Percentiles rank a stretch among this genome's conserved stretches.
phyloP scores from a whole-genome alignment of 139 green algal species.

The Chlorella sp. region DNA sequence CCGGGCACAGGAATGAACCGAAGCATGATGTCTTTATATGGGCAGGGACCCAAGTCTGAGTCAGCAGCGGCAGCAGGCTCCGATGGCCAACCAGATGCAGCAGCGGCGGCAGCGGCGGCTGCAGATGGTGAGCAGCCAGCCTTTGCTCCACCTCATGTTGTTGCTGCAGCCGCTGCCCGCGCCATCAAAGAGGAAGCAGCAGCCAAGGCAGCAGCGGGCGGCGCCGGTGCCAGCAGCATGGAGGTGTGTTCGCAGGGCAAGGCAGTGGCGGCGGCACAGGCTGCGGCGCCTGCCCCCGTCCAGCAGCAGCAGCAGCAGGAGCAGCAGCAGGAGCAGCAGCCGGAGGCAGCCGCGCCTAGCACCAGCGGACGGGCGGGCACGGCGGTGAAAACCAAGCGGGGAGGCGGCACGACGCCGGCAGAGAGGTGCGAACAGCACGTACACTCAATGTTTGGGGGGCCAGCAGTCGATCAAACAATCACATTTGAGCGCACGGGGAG shows the following conservation, averaged over 20 bases:
- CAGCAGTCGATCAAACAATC: no score
- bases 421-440: background rate
- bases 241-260: conserved; percentile 9
- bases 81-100: no score
- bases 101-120: background rate
- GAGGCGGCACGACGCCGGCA: conserved; percentile 19
- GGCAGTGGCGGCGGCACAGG: conserved; percentile 13
- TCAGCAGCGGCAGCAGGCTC: background rate
- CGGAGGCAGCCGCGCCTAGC: conserved; percentile 23
- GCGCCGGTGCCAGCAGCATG: conserved; percentile 12
- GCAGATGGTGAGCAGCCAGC: conserved; percentile 31
- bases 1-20: conserved; percentile 55
- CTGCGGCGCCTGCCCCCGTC: background rate
- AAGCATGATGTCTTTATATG: conserved; percentile 69
- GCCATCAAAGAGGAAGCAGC: conserved; percentile 46
- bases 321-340: conserved; percentile 32
- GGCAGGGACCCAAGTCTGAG: conserved; percentile 19
- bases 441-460: background rate
- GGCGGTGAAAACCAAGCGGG: conserved; percentile 26
- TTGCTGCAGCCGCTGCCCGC: conserved; percentile 60
- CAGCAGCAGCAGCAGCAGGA: conserved; percentile 28
- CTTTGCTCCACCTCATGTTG: conserved; percentile 56
- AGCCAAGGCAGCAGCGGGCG: conserved; percentile 21
- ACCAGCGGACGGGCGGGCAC: conserved; percentile 16
- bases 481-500: no score